Percentiles rank a stretch among this genome's conserved stretches.
Evolutionary conservation across 345 rosid species (phyloP).

Genomic region (Citropsis articulata): DNA sequence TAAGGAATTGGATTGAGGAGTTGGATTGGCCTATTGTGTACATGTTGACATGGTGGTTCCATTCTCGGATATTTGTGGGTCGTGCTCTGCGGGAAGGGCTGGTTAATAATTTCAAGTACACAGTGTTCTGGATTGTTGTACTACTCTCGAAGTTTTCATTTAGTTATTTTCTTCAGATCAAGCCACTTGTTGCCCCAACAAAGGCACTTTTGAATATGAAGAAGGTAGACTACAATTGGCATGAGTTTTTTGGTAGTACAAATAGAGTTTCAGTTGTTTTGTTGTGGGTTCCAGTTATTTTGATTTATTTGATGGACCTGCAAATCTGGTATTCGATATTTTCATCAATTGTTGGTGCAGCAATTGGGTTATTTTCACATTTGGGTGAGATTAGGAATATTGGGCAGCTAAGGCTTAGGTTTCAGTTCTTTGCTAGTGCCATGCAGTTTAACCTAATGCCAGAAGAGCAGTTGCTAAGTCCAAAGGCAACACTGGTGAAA

Average conservation of each 20-base stretch:
- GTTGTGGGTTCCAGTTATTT: conserved; percentile 76
- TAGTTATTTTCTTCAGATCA: conserved; percentile 83
- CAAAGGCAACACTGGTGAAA: conserved; percentile 63
- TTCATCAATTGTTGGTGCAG: conserved; percentile 65
- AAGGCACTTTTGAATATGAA: conserved; percentile 41
- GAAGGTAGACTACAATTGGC: conserved; percentile 49
- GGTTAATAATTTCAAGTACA: conserved; percentile 63
- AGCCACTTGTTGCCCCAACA: conserved; percentile 71
- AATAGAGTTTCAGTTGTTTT: conserved; percentile 51
- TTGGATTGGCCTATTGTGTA: conserved; percentile 58
- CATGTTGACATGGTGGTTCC: conserved; percentile 87
- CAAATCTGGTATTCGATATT: conserved; percentile 88
- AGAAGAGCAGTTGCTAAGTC: conserved; percentile 44
- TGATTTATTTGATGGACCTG: conserved; percentile 78
- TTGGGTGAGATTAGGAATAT: conserved; percentile 91
- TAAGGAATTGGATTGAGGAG: conserved; percentile 73
- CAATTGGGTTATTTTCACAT: conserved; percentile 69
- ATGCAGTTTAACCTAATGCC: conserved; percentile 92
- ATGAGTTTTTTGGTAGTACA: conserved; percentile 64
- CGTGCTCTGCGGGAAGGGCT: conserved; percentile 94
- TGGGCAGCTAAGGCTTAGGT: conserved; percentile 81
- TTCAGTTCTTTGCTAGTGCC: conserved; percentile 91
- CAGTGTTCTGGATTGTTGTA: conserved; percentile 69
- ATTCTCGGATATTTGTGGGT: conserved; percentile 70
- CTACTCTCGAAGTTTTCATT: conserved; percentile 62